A percentile compares a stretch with the other conserved stretches of the same genome.
Evolutionary conservation across 345 rosid genomes (phyloP).

Genomic region (Ricinus communis): DNA sequence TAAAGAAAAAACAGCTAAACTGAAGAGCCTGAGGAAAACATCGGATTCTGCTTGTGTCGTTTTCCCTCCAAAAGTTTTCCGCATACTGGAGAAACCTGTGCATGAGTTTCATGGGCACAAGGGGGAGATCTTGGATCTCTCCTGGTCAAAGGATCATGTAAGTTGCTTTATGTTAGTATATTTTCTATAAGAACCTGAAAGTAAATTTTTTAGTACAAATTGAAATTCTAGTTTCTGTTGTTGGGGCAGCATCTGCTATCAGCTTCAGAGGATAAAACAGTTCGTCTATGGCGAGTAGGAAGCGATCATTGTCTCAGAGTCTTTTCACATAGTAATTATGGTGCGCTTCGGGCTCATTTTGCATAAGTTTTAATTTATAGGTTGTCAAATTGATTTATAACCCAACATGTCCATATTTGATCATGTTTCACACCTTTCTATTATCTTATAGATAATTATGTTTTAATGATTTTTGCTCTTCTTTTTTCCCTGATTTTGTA

Average conservation of each 20-base stretch:
- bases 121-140: slow-evolving; percentile 67
- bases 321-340: slow-evolving; percentile 31
- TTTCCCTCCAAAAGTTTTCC: slow-evolving; percentile 63
- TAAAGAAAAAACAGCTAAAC: slow-evolving; percentile 37
- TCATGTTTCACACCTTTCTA: neutral
- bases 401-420: neutral
- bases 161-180: neutral
- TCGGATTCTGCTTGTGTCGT: slow-evolving; percentile 61
- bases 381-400: neutral
- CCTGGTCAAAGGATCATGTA: slow-evolving; percentile 60
- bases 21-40: slow-evolving; percentile 42
- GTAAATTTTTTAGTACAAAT: neutral
- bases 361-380: neutral
- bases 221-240: neutral
- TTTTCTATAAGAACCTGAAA: neutral
- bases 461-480: neutral
- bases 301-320: slow-evolving; percentile 24
- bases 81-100: slow-evolving; percentile 58
- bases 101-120: slow-evolving; percentile 66
- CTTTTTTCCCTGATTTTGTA: neutral
- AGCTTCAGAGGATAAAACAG: slow-evolving; percentile 29
- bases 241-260: slow-evolving; percentile 27
- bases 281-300: slow-evolving; percentile 35
- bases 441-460: slow-evolving; percentile 6
- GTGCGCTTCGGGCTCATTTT: slow-evolving; percentile 8